Conservation (phyloP, 176 grass and related monocot species). For the Rhipidocladum racemiflorum region DNA sequence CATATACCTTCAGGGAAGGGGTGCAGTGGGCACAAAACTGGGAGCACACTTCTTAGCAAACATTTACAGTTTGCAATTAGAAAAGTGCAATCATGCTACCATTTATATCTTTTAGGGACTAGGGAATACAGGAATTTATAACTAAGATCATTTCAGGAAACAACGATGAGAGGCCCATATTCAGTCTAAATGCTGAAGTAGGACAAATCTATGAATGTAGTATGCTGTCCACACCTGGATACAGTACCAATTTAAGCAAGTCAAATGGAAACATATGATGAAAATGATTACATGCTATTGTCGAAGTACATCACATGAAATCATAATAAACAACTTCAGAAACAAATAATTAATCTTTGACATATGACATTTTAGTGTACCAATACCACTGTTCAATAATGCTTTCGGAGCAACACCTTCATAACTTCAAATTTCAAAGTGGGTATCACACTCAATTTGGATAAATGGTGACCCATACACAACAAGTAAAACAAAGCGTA, state of each 20-base stretch:
- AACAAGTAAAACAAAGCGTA: neutral
- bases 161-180: neutral
- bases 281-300: neutral
- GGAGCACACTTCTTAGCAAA: too few relatives aligned
- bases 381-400: slow-evolving; percentile 4
- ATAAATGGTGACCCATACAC: neutral
- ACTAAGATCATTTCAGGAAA: neutral
- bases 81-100: neutral
- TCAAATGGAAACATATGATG: neutral
- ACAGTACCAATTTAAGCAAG: neutral
- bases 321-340: neutral
- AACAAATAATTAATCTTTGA: neutral
- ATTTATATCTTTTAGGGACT: neutral
- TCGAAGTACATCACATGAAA: neutral
- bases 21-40: neutral
- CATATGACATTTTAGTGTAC: neutral
- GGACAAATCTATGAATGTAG: neutral
- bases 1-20: neutral
- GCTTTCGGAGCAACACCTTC: neutral
- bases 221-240: neutral
- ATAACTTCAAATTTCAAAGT: neutral
- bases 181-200: neutral
- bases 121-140: neutral
- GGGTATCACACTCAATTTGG: neutral
- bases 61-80: neutral